Conservation (phyloP, 495 filamentous ascomycete genomes). For the Daldinia bambusicola region DNA sequence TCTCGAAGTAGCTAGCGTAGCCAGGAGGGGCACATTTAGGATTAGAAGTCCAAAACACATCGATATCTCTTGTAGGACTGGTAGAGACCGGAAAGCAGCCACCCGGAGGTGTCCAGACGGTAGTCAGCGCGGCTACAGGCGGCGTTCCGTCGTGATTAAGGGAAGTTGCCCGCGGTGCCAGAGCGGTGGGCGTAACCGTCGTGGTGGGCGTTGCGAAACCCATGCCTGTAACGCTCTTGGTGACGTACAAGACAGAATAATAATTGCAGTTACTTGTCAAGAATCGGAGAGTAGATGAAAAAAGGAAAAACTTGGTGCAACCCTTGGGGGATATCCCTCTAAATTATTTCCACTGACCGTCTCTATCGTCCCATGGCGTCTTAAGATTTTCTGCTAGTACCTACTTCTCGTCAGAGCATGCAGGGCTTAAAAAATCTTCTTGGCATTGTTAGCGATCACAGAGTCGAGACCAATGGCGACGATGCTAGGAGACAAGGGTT, state of each 20-base stretch:
- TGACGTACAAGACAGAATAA: background rate
- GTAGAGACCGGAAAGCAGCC: slow-evolving; percentile 31
- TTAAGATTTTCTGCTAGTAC: background rate
- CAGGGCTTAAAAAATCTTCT: slow-evolving; percentile 12
- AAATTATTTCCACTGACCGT: background rate
- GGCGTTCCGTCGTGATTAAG: slow-evolving; percentile 32
- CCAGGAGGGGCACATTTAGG: slow-evolving; percentile 23
- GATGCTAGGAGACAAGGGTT: slow-evolving; percentile 16
- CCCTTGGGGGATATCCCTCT: background rate
- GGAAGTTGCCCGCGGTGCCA: slow-evolving; percentile 21
- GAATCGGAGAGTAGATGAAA: background rate
- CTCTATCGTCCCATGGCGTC: background rate
- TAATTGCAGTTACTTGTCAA: background rate
- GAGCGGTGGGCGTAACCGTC: slow-evolving; percentile 4
- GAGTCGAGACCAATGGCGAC: slow-evolving; percentile 15
- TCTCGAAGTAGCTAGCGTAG: slow-evolving; percentile 30
- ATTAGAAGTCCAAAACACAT: slow-evolving; percentile 27
- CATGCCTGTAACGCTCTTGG: slow-evolving; percentile 11
- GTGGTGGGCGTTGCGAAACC: slow-evolving; percentile 28
- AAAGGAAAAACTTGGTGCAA: background rate
- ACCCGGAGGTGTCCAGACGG: slow-evolving; percentile 24
- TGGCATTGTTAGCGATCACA: slow-evolving; percentile 15
- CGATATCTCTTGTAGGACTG: slow-evolving; percentile 13
- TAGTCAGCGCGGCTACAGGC: slow-evolving; percentile 34
- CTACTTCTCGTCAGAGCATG: slow-evolving; percentile 10